These are phyloP conservation scores for Hirschioporus abietinus DNA, from an alignment of 768 basidiomycete species.

Conservation along the genomic window DNA sequence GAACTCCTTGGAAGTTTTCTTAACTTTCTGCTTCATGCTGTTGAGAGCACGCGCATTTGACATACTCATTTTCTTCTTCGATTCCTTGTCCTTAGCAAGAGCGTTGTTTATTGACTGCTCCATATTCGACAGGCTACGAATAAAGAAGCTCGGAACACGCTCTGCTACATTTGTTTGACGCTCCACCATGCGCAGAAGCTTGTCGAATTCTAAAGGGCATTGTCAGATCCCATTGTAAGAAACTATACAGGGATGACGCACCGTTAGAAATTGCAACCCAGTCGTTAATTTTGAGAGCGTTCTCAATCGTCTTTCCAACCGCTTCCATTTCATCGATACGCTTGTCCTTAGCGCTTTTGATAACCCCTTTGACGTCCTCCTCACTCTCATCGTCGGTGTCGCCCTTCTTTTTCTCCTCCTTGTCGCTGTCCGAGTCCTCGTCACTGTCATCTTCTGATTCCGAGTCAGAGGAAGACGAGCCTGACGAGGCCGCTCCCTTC, in stretches of 20 bases:
- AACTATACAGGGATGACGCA: slow-evolving; percentile 31
- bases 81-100: slow-evolving; percentile 81
- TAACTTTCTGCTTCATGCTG: slow-evolving; percentile 97
- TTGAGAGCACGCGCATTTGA: slow-evolving; percentile 91
- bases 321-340: slow-evolving; percentile 93
- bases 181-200: slow-evolving; percentile 84
- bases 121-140: slow-evolving; percentile 67
- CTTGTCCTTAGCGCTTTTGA: slow-evolving; percentile 89
- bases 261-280: slow-evolving; percentile 91
- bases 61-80: slow-evolving; percentile 96
- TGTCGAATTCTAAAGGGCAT: slow-evolving; percentile 81
- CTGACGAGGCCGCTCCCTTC: slow-evolving; percentile 50
- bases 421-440: slow-evolving; percentile 34
- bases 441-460: slow-evolving; percentile 50
- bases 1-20: slow-evolving; percentile 85
- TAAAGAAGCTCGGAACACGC: slow-evolving; percentile 81
- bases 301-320: slow-evolving; percentile 86
- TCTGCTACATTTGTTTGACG: slow-evolving; percentile 82
- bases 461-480: slow-evolving; percentile 47
- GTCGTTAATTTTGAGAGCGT: slow-evolving; percentile 93
- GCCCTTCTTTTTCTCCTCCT: slow-evolving; percentile 34
- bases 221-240: slow-evolving; percentile 10
- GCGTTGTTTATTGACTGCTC: slow-evolving; percentile 72
- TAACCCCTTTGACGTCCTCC: slow-evolving; percentile 66
- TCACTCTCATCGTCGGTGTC: slow-evolving; percentile 50